Percentiles rank a stretch among this genome's conserved stretches.
Conservation (phyloP, 352 stramenopile species). For the Pythium phragmiticola region DNA sequence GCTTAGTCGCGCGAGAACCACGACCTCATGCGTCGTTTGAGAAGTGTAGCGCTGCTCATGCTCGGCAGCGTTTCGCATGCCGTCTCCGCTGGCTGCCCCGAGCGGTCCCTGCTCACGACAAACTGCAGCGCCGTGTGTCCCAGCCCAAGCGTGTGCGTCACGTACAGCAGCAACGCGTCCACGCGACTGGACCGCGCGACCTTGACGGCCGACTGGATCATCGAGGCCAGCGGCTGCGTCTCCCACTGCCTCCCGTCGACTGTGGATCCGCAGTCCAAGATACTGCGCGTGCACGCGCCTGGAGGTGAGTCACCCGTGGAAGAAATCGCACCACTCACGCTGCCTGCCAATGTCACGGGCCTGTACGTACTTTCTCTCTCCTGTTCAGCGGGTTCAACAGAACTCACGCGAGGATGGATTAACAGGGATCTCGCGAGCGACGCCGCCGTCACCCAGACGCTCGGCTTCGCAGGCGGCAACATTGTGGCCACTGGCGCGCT, state of each 20-base stretch:
- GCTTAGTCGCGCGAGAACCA: no score
- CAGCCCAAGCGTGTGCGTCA: neutral
- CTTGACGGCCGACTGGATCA: neutral
- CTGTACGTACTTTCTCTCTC: neutral
- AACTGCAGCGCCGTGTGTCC: constrained; percentile 6
- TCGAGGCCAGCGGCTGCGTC: constrained; percentile 11
- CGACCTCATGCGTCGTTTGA: no score
- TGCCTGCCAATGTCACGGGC: constrained; percentile 9
- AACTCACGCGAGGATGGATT: neutral
- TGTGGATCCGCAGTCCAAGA: neutral
- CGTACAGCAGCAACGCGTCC: constrained; percentile 5
- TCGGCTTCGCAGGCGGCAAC: constrained; percentile 10
- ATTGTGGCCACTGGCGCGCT: constrained; percentile 14
- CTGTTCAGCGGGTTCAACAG: neutral
- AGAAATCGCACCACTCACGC: constrained; percentile 13
- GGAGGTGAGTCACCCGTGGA: neutral
- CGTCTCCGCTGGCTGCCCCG: neutral
- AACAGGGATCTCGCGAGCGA: constrained; percentile 3
- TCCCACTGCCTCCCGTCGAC: constrained; percentile 4
- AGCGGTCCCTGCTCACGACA: constrained; percentile 8
- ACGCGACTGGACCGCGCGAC: neutral
- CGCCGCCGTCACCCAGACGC: neutral
- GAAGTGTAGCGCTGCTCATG: neutral
- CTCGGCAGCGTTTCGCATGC: neutral
- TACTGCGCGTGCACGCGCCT: neutral